These are phyloP conservation scores for Rhizopogon salebrosus DNA, from an alignment of 768 basidiomycete species.

Conservation along the genomic window DNA sequence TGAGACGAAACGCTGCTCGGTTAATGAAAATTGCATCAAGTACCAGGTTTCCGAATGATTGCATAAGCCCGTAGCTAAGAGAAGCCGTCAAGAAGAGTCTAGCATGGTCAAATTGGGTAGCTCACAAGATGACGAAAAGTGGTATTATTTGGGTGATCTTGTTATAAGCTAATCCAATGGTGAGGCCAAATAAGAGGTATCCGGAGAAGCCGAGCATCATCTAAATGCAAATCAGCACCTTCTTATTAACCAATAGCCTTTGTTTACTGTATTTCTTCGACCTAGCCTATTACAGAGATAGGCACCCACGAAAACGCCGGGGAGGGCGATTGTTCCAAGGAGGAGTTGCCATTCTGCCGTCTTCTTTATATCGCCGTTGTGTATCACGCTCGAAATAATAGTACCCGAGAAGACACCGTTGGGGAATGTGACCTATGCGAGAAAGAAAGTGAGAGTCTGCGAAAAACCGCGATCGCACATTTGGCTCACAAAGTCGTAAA, in stretches of 20 bases:
- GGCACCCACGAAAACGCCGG: slow-evolving; percentile 52
- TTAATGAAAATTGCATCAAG: slow-evolving; percentile 6
- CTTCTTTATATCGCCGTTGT: slow-evolving; percentile 45
- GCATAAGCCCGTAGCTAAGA: slow-evolving; percentile 64
- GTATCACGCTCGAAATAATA: slow-evolving; percentile 64
- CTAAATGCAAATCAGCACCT: slow-evolving; percentile 23
- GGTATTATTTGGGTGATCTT: slow-evolving; percentile 57
- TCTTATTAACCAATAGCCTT: background rate
- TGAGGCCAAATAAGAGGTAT: slow-evolving; percentile 60
- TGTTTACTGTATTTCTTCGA: slow-evolving; percentile 49
- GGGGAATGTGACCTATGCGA: slow-evolving; percentile 57
- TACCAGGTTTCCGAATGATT: slow-evolving; percentile 65
- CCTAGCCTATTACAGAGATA: slow-evolving; percentile 49
- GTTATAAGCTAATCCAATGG: slow-evolving; percentile 56
- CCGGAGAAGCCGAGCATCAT: slow-evolving; percentile 68
- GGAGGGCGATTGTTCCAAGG: slow-evolving; percentile 54
- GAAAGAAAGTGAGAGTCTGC: background rate
- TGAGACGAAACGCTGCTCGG: slow-evolving; percentile 6
- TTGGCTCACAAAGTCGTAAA: slow-evolving; percentile 57
- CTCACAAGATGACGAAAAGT: slow-evolving; percentile 65
- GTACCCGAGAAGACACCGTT: slow-evolving; percentile 67
- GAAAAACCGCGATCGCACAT: background rate
- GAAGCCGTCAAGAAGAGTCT: slow-evolving; percentile 1
- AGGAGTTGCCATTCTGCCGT: slow-evolving; percentile 72
- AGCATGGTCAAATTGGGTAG: background rate